These are phyloP conservation scores for Cavenderia fasciculata DNA, from an alignment of 78 protist species.

Conservation along the genomic window DNA sequence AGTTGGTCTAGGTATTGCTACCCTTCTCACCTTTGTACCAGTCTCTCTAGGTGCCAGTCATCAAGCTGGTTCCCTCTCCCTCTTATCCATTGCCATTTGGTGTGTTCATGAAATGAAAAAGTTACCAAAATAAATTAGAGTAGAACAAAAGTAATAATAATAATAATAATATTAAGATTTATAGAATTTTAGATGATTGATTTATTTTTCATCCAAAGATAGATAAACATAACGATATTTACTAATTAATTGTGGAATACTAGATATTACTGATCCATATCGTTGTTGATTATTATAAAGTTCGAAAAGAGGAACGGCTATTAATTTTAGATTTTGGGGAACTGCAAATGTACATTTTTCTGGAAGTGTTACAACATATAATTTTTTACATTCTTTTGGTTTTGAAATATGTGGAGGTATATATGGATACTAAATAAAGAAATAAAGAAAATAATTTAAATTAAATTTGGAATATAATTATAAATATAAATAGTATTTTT, in stretches of 20 bases:
- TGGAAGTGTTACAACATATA: slow-evolving; percentile 84
- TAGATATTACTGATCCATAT: slow-evolving; percentile 75
- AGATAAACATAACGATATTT: slow-evolving; percentile 60
- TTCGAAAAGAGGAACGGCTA: slow-evolving; percentile 88
- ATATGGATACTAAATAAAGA: slow-evolving; percentile 85
- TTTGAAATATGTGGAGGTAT: slow-evolving; percentile 86
- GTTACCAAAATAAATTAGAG: slow-evolving; percentile 54
- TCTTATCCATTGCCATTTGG: slow-evolving; percentile 80
- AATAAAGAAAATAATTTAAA: not conserved
- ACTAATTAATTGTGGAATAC: slow-evolving; percentile 74
- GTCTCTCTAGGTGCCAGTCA: slow-evolving; percentile 90
- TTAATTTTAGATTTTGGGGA: slow-evolving; percentile 80
- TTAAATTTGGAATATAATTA: no score
- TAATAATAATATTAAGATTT: not conserved
- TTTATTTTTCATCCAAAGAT: slow-evolving; percentile 27
- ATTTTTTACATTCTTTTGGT: slow-evolving; percentile 88
- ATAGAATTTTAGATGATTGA: no score
- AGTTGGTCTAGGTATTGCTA: slow-evolving; percentile 91
- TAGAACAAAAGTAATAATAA: not conserved
- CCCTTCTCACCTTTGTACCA: slow-evolving; percentile 92
- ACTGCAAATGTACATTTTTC: slow-evolving; percentile 86
- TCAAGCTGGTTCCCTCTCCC: slow-evolving; percentile 91
- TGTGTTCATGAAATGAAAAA: slow-evolving; percentile 51
- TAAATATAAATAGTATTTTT: not conserved
- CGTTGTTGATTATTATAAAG: slow-evolving; percentile 80